phyloP scores from a whole-genome alignment of 2,329 filamentous ascomycete species.

The Cytospora schulzeri region DNA sequence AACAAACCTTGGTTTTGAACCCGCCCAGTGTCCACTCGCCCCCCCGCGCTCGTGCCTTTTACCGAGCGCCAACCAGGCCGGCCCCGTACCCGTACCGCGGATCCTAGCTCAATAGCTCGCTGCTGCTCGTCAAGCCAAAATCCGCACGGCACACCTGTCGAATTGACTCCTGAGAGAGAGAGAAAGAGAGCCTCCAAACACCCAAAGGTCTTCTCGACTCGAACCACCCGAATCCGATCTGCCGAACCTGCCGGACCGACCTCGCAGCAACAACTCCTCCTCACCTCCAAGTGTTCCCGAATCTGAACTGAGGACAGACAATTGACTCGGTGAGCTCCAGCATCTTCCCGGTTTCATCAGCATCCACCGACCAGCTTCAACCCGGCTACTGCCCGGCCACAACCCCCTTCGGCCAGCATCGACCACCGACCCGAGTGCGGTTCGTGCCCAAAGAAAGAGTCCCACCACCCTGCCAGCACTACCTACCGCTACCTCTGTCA shows the following conservation, averaged over 20 bases:
- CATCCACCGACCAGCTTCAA: slow-evolving; percentile 8
- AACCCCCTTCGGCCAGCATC: slow-evolving; percentile 13
- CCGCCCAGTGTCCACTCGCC: slow-evolving; percentile 14
- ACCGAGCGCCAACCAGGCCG: background rate
- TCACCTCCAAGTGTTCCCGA: slow-evolving; percentile 10
- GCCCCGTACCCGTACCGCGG: slow-evolving; percentile 14
- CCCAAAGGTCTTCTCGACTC: slow-evolving; percentile 22
- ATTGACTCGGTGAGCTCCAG: slow-evolving; percentile 24
- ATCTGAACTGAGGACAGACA: slow-evolving; percentile 3
- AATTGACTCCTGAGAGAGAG: slow-evolving; percentile 16
- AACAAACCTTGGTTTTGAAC: background rate
- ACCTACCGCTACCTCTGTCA: slow-evolving; percentile 7
- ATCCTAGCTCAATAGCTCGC: slow-evolving; percentile 14
- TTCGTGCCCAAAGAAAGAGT: slow-evolving; percentile 7
- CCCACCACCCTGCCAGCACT: slow-evolving; percentile 9
- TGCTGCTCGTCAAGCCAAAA: slow-evolving; percentile 12
- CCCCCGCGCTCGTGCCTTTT: slow-evolving; percentile 4
- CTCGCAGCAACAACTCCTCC: background rate
- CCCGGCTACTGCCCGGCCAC: slow-evolving; percentile 17
- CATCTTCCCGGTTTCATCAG: slow-evolving; percentile 10
- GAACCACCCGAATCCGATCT: background rate
- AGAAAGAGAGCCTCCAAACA: too few species aligned
- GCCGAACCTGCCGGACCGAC: too few species aligned
- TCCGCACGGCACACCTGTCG: slow-evolving; percentile 5
- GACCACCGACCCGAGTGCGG: slow-evolving; percentile 7